Percentiles rank a stretch among this genome's conserved stretches.
Evolutionary conservation across 352 stramenopile species (phyloP).

Genomic region (Globisporangium uncinulatum): DNA sequence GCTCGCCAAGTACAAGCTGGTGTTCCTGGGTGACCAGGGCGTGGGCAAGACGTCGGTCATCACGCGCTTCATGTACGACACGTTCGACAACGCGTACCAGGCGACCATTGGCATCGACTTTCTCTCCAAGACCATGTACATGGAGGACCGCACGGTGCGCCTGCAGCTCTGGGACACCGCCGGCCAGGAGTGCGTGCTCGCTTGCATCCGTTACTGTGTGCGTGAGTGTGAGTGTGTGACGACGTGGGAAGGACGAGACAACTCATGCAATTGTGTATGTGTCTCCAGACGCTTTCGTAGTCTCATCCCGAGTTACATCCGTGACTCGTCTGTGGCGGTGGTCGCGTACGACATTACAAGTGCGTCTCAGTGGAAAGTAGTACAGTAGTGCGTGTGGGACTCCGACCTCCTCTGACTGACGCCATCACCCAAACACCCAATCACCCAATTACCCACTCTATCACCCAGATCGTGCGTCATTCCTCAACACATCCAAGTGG

Average conservation of each 20-base stretch:
- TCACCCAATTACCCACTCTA: background rate
- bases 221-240: too few relatives aligned
- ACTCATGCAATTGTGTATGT: conserved; percentile 1
- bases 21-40: conserved; percentile 95
- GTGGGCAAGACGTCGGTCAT: conserved; percentile 99
- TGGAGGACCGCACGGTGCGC: conserved; percentile 97
- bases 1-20: conserved; percentile 93
- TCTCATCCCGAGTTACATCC: conserved; percentile 96
- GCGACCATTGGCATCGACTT: conserved; percentile 99
- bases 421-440: background rate
- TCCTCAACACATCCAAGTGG: conserved; percentile 99
- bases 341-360: conserved; percentile 99
- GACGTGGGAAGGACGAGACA: background rate
- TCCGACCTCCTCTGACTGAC: background rate
- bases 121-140: conserved; percentile 99
- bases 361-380: conserved; percentile 25
- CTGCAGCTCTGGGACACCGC: conserved; percentile 99
- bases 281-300: conserved; percentile 84
- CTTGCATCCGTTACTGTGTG: too few relatives aligned
- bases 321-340: conserved; percentile 99
- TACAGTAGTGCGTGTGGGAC: background rate
- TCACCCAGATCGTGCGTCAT: conserved; percentile 89
- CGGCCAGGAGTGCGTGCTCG: conserved; percentile 89
- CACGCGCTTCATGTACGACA: conserved; percentile 99
- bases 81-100: conserved; percentile 96